Conservation (phyloP, 257 asterid genomes). For the Mentha longifolia region DNA sequence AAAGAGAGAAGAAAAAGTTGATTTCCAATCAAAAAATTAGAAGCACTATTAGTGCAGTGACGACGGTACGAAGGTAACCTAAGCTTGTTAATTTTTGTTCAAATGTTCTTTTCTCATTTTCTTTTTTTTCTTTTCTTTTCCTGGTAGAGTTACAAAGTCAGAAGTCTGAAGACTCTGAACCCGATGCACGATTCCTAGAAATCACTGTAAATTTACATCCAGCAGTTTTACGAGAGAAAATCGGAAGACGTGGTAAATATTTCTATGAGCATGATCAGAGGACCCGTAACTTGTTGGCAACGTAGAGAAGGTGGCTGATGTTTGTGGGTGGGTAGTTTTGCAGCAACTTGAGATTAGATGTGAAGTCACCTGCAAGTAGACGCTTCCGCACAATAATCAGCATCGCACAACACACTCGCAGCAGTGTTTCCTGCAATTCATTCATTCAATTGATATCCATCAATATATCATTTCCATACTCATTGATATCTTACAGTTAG, state of each 20-base stretch:
- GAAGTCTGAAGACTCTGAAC: neutral
- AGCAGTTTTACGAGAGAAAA: constrained; percentile 35
- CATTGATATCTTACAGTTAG: neutral
- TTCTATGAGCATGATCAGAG: constrained; percentile 34
- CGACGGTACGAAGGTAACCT: neutral
- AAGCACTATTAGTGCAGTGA: neutral
- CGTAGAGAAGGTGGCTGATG: constrained; percentile 91
- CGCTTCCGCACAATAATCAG: constrained; percentile 84
- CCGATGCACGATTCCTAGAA: constrained; percentile 26
- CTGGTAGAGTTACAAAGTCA: constrained; percentile 7
- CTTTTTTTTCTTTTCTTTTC: neutral
- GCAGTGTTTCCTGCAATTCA: constrained; percentile 80
- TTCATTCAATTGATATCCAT: neutral
- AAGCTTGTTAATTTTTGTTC: neutral
- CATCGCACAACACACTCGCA: constrained; percentile 93
- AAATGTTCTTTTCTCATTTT: neutral
- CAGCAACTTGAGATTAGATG: constrained; percentile 85
- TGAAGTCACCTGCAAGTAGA: constrained; percentile 92
- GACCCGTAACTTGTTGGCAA: constrained; percentile 76
- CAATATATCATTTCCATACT: neutral
- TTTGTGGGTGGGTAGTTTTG: constrained; percentile 87
- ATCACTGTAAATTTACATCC: constrained; percentile 38
- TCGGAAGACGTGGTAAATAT: neutral
- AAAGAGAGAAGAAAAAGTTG: neutral
- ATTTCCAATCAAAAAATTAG: neutral